A percentile compares a stretch with the other conserved stretches of the same genome.
Evolutionary conservation across 1,284 basidiomycete genomes (phyloP).

Genomic region (Rhizoctonia solani): DNA sequence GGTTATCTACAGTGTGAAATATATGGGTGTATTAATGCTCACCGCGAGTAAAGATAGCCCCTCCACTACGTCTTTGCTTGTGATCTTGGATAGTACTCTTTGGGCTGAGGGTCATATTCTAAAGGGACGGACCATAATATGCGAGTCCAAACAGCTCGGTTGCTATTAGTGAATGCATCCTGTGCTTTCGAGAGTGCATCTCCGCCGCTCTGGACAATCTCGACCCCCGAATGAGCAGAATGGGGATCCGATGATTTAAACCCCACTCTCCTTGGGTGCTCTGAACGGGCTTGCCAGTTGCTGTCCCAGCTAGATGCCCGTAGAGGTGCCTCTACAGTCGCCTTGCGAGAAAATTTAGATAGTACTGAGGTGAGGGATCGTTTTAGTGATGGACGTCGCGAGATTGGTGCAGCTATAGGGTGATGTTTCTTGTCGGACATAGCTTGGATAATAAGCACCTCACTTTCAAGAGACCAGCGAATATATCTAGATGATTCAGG

Average conservation of each 20-base stretch:
- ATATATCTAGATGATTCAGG: no score
- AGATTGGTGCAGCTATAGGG: no score
- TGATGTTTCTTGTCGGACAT: no score
- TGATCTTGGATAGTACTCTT: background rate
- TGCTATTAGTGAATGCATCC: conserved; percentile 17
- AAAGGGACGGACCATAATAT: conserved; percentile 16
- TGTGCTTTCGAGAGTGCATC: conserved; percentile 6
- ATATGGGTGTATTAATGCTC: background rate
- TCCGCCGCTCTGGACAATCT: conserved; percentile 12
- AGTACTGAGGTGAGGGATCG: conserved; percentile 11
- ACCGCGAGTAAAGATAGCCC: conserved; percentile 5
- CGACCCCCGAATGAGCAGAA: background rate
- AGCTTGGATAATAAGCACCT: no score
- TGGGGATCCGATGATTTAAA: background rate
- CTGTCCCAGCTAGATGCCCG: background rate
- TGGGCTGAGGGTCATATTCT: background rate
- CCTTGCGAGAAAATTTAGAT: background rate
- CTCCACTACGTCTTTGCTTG: background rate
- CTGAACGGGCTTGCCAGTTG: background rate
- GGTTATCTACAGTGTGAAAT: background rate
- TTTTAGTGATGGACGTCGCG: conserved; percentile 4
- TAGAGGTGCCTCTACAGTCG: background rate
- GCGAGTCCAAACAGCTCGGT: conserved; percentile 16
- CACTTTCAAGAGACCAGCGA: no score
- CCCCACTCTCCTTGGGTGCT: background rate